Base-by-base conservation (phyloP, 139 green algal genomes). In the Chlorella ohadii region DNA sequence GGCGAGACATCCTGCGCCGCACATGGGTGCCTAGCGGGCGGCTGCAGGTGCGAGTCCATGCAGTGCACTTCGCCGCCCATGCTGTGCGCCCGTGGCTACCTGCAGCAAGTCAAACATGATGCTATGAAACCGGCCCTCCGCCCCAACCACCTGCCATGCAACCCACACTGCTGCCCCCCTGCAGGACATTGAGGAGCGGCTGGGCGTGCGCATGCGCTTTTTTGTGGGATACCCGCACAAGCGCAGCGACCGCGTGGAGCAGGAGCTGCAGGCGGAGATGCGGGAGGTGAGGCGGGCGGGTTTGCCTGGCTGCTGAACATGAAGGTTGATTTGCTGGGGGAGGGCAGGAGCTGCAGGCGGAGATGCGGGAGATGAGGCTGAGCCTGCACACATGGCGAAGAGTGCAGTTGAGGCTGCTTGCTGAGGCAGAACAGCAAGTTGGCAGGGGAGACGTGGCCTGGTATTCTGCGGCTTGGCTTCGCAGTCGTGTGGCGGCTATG, bases 1-100 rank as follows among this genome's bases (percentile, higher is more conserved):
- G 89, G 36, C 82, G 89, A n/a, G 89, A 91, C 74, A 74, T 84
- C 34, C 82, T 92, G 86, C 87, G 89, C 34, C 22, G 51, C 23
- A 92, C 89, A 3, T 92, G 89, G 89, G 87, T 92, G 76, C 89
- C 89, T 19, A 85, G 64, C 2, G 87, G 84, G 9, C 44, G 63
- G 44, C 78, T 92, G 65, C 56, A 57, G 20, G 51, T 59, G 51
- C 51, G 51, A 22, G 51, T 6, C 7, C 44, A 11, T 11, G 6
- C 44, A 16, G 44, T 55, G 6, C 11, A 11, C 44, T 16, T 55
- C 7, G 44, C 6, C 6, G 44, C n/a, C n/a, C n/a, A n/a, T n/a
- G n/a, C n/a, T n/a, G n/a, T n/a, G n/a, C n/a, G n/a, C n/a, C n/a
- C n/a, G n/a, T n/a, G n/a, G n/a, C n/a, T n/a, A n/a, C n/a, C n/a